Evolutionary conservation across 2,329 filamentous ascomycete genomes (phyloP), one percentile per base, ranked within the genome.

Genomic region (Coniochaeta sp.): DNA sequence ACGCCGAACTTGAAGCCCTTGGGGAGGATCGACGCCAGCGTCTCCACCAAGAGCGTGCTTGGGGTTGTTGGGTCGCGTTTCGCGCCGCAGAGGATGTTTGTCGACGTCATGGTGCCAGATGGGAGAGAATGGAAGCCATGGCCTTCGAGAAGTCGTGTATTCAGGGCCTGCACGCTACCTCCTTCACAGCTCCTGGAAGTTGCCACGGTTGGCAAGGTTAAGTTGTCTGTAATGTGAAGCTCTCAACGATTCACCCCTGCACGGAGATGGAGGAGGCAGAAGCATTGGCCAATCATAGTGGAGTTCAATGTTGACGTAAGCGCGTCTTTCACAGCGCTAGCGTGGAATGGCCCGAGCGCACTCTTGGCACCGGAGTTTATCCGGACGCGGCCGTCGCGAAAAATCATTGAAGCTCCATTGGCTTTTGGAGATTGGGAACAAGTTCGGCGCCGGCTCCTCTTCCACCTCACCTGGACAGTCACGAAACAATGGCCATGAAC

Each of bases 1-100:
- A 92, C 77, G 57, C 78, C 84, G 65, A 95, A 87, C 13, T 63
- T 70, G 62, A 67, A 65, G 56, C 69, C 74, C 54, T 76, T 73
- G 9, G 82, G 82, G 9, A 86, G 74, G 10, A 76, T 72, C 1
- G 67, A 61, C 6, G 76, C 72, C 10, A 82, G 70, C 53, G 65
- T 68, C 32, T 68, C 65, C 33, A 64, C 57, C 3, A 77, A 64
- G 12, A 31, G 18, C 22, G 50, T 51, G 18, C 50, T 47, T 46
- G 48, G 7, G 47, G 26, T 32, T 31, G 14, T 48, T 48, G 32
- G 31, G 50, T 53, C 30, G 20, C 20, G 18, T 32, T 48, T 31
- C 16, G 35, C 30, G 16, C 42, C 46, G 26, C 26, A 35, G 45
- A 32, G 26, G 38, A 26, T 14, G 27, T 46, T 50, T 46, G 26